Evolutionary conservation across 805 yeast genomes (phyloP), one percentile per base, ranked within the genome.

Genomic region (Yarrowia yakushimensis): DNA sequence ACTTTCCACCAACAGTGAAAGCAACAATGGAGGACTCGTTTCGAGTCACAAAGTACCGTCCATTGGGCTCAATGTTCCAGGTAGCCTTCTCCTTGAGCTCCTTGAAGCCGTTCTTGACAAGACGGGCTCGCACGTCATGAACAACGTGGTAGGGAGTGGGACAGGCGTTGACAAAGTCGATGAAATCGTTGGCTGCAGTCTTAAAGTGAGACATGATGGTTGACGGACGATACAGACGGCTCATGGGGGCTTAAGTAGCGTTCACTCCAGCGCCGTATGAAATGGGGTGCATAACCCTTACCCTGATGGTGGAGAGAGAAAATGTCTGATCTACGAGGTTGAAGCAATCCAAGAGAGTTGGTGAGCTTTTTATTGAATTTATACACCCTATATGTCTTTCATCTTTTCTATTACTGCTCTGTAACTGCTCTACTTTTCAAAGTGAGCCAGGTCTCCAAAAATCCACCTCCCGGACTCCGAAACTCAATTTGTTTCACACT

Each of bases 131-230:
- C 45, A 85, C 84, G 25, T 82, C 81, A 54, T 82, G 81, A 9
- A 92, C 96, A 0, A 91, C 97, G 74, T 94, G 98, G 73, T 91
- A 93, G 0, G 98, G 98, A 0, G 98, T 86, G 17, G 97, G 98
- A 0, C 96, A 87, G 3, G 81, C 78, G 75, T 90, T 90, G 65
- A 94, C 86, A 71, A 87, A 93, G 45, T 82, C 79, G 54, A 92
- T 77, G 69, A 92, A 90, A 52, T 86, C 89, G 65, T 36, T 31
- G 33, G 59, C 41, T 15, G 63, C 64, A 27, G 61, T 28, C 30
- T 55, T 55, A 22, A 55, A 45, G 22, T 36, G 42, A 25, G 45
- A 50, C 43, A 60, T 48, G 15, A 23, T n/a, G 18, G 50, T 15
- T 30, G 54, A 46, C n/a, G 52, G 33, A 20, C 55, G 54, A 30